Percentiles rank a stretch among this genome's conserved stretches.
phyloP scores from a whole-genome alignment of 192 early-diverging fungal species.

The Allomyces arbusculus region DNA sequence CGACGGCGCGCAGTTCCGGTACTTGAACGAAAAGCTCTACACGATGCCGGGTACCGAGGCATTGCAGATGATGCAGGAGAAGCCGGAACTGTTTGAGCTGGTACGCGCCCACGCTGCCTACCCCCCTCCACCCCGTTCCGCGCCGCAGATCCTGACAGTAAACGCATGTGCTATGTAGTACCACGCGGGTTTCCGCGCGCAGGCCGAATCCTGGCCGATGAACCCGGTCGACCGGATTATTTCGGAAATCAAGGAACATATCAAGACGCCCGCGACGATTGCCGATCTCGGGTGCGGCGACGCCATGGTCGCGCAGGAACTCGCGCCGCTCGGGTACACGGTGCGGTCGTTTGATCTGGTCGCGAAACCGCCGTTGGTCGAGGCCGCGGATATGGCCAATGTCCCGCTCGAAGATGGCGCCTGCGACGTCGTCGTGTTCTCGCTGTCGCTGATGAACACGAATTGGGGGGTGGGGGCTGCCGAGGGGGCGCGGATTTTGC shows the following conservation, averaged over 20 bases:
- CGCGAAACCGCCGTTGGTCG: slow-evolving; percentile 52
- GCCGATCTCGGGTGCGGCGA: slow-evolving; percentile 96
- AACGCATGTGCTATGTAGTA: slow-evolving; percentile 25
- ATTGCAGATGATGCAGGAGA: slow-evolving; percentile 51
- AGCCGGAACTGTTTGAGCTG: slow-evolving; percentile 78
- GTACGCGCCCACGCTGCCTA: slow-evolving; percentile 10
- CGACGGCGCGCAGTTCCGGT: slow-evolving; percentile 55
- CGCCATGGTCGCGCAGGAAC: slow-evolving; percentile 55
- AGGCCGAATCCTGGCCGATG: slow-evolving; percentile 75
- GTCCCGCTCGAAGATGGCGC: slow-evolving; percentile 45
- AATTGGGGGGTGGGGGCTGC: slow-evolving; percentile 78
- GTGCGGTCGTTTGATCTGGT: slow-evolving; percentile 81
- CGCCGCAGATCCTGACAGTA: too few relatives aligned
- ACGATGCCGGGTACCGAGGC: slow-evolving; percentile 58
- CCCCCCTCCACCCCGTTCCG: too few relatives aligned
- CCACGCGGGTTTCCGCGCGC: slow-evolving; percentile 79
- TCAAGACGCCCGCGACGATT: slow-evolving; percentile 30
- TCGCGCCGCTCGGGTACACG: slow-evolving; percentile 30
- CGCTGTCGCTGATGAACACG: slow-evolving; percentile 87
- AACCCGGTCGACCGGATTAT: slow-evolving; percentile 85
- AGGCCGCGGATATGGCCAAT: slow-evolving; percentile 80
- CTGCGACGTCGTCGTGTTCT: slow-evolving; percentile 77
- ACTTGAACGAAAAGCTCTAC: slow-evolving; percentile 92
- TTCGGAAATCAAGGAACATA: slow-evolving; percentile 27
- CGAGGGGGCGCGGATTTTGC: slow-evolving; percentile 74